Base-by-base conservation (phyloP, 1,139 yeast species). In the Blastobotrys buckinghamii region DNA sequence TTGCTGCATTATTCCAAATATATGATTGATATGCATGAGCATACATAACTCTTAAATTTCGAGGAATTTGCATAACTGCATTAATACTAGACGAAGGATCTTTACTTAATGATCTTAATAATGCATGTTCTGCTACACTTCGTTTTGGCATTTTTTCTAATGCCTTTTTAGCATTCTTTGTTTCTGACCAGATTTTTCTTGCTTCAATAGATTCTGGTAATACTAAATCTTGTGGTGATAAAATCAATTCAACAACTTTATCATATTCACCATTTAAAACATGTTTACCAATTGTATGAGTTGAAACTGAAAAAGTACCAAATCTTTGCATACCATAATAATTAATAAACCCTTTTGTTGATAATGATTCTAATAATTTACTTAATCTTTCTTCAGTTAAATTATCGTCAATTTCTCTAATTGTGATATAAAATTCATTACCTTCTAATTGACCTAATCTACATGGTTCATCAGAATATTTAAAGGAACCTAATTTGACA, bases 281-380 rank as follows among this genome's bases (percentile, higher is more conserved):
- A 53, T 76, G 77, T 53, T 79, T 78, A 45, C 99, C 99, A 47
- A 89, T 75, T 32, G 76, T 78, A 66, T 92, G 97, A 0, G 98
- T 90, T 1, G 97, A 87, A 27, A 88, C 75, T 8, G 96, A 85
- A 61, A 89, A 92, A 0, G 98, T 89, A 30, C 99, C 99, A 65
- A 92, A 92, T 62, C 99, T 73, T 71, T 92, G 99, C 94, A 92
- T 84, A 19, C 99, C 99, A 63, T 78, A 92, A 65, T 94, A 92
- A 65, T 92, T 92, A 57, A 92, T 84, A 58, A 87, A 92, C 0
- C 99, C 99, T 29, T 76, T 73, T 1, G 72, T 73, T 48, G 72
- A 71, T 49, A 92, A 71, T 0, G 89, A 77, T 4, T 71, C 63
- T 56, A 89, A 74, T 29, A 92, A 77, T n/a, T 36, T 10, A 6